Base-by-base conservation (phyloP, 2,329 filamentous ascomycete genomes). In the Exserohilum turcica region DNA sequence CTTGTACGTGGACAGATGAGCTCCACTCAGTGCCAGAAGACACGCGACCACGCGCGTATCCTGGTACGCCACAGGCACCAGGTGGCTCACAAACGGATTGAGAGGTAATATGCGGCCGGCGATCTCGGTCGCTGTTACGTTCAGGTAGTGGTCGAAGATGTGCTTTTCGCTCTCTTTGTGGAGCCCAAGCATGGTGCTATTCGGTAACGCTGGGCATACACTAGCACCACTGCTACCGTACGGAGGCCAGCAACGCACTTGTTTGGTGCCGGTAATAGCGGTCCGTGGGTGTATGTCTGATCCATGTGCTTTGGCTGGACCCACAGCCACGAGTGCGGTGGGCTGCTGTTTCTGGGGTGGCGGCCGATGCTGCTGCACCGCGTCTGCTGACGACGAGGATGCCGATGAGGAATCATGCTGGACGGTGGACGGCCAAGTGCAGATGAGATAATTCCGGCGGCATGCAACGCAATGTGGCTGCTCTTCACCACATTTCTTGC, bases 251-350 rank as follows among this genome's bases (percentile, higher is more conserved):
- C 16, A 32, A 5, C 42, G 42, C 42, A 44, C 15, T 27, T 27
- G 42, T 44, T 21, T 33, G 33, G 32, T 44, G 42, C 33, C 19
- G 18, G 13, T 6, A 81, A 77, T 60, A 78, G 82, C 44, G 73
- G 74, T 15, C 21, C 21, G 21, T 63, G 84, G 7, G 77, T 83
- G 6, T 88, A 86, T 63, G 85, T 85, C 28, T 44, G 31, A n/a
- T n/a, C 29, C 16, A 13, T 8, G 21, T 10, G 13, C 19, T 16
- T 9, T 32, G 29, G 18, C 29, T 24, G 21, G 21, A 7, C 21
- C 21, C 21, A 24, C 21, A 4, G 21, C 21, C 21, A 24, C 21
- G 21, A 24, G 21, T 5, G 21, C 7, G 4, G 4, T 24, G 21
- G 21, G 21, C 21, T 24, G 21, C 21, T 24, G 18, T n/a, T n/a